A percentile compares a stretch with the other conserved stretches of the same genome.
Conservation (phyloP, 768 basidiomycete genomes). For the Russula dissimulans region DNA sequence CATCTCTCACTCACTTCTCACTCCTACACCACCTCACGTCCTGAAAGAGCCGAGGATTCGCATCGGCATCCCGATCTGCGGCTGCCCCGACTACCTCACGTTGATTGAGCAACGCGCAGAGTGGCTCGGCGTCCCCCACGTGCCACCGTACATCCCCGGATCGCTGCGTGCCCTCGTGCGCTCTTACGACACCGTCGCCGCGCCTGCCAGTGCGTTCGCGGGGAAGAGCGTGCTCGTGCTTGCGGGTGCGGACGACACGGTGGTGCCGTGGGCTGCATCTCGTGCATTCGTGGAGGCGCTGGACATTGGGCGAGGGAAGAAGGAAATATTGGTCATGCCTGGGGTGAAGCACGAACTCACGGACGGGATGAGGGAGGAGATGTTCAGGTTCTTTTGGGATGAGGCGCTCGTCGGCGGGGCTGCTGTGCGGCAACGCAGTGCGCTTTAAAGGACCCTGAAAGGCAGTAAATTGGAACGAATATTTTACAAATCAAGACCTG, state of each 20-base stretch:
- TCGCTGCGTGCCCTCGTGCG: conserved; percentile 42
- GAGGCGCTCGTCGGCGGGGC: conserved; percentile 10
- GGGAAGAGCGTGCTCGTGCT: conserved; percentile 70
- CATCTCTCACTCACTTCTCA: not conserved
- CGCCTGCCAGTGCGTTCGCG: conserved; percentile 45
- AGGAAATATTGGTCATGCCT: conserved; percentile 25
- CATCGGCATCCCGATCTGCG: conserved; percentile 40
- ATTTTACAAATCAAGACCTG: no score
- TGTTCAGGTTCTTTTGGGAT: conserved; percentile 20
- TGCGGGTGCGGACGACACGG: conserved; percentile 39
- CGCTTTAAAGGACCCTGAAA: not conserved
- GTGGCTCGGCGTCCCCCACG: conserved; percentile 33
- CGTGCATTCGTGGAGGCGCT: conserved; percentile 25
- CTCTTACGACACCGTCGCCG: conserved; percentile 36
- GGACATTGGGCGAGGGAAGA: conserved; percentile 26
- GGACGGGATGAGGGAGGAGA: conserved; percentile 28
- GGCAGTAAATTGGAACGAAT: no score
- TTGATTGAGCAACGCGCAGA: conserved; percentile 52
- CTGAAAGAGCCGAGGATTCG: conserved; percentile 35
- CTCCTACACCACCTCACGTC: no score
- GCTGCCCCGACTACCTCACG: conserved; percentile 58
- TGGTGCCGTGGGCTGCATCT: conserved; percentile 29
- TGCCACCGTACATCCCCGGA: conserved; percentile 48
- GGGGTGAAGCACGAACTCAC: conserved; percentile 31
- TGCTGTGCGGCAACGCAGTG: not conserved